Evolutionary conservation across 306 rosid species (phyloP).

Genomic region (Alnus glutinosa): DNA sequence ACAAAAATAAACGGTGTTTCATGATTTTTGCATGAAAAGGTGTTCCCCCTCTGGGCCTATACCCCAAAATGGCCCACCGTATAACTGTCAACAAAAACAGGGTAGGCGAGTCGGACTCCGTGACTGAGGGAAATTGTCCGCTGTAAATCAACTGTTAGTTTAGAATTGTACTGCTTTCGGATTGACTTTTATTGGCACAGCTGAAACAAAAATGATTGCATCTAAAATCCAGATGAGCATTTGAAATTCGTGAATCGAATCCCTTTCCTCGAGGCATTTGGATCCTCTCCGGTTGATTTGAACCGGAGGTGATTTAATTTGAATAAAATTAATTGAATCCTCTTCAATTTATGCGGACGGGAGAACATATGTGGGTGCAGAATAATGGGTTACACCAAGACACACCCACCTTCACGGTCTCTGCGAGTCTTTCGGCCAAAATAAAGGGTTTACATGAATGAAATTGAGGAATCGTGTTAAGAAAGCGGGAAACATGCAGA

Average conservation of each 20-base stretch:
- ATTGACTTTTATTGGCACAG: not conserved
- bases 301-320: too few species aligned
- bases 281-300: too few species aligned
- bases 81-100: constrained; percentile 16
- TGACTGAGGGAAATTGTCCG: constrained; percentile 18
- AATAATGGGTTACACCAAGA: too few species aligned
- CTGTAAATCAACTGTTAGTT: not conserved
- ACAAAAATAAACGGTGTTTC: not conserved
- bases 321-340: too few species aligned
- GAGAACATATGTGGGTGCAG: too few species aligned
- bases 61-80: constrained; percentile 15
- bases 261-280: not conserved
- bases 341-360: too few species aligned
- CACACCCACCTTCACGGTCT: too few species aligned
- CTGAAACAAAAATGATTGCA: too few species aligned
- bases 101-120: constrained; percentile 28
- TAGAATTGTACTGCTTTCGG: not conserved
- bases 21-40: constrained; percentile 5
- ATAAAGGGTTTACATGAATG: too few species aligned
- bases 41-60: not conserved
- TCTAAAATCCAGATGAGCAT: not conserved
- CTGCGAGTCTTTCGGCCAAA: too few species aligned
- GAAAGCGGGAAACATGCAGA: too few species aligned
- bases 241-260: not conserved
- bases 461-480: too few species aligned